Evolutionary conservation across 2,329 filamentous ascomycete genomes (phyloP).

Genomic region (Clarireedia monteithiana): DNA sequence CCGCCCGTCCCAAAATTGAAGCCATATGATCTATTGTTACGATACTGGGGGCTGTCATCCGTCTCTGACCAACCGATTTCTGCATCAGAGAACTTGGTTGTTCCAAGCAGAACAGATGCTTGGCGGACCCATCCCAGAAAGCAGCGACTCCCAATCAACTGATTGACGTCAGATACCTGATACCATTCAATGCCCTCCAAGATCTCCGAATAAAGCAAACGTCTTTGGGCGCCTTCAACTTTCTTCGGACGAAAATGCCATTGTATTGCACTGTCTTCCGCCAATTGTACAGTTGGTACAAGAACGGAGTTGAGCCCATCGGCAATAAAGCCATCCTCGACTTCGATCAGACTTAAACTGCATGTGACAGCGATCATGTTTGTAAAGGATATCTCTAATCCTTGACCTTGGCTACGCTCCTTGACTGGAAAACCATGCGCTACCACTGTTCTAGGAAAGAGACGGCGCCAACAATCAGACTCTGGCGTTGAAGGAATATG

Average conservation of each 20-base stretch:
- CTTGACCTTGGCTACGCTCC: neutral
- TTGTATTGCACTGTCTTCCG: constrained; percentile 9
- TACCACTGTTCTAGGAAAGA: constrained; percentile 3
- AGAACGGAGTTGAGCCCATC: constrained; percentile 8
- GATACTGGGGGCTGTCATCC: too few species aligned
- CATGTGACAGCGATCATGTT: neutral
- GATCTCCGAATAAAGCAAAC: too few species aligned
- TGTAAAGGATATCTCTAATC: constrained; percentile 11
- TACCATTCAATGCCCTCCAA: too few species aligned
- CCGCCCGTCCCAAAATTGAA: too few species aligned
- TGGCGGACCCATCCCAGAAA: too few species aligned
- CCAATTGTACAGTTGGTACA: constrained; percentile 4
- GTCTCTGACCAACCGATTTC: too few species aligned
- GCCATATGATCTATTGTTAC: too few species aligned
- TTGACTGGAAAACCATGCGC: constrained; percentile 1
- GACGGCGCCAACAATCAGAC: constrained; percentile 3
- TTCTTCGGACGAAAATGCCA: constrained; percentile 8
- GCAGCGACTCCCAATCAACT: too few species aligned
- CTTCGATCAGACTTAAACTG: constrained; percentile 5
- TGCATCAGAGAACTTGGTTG: too few species aligned
- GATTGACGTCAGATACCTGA: too few species aligned
- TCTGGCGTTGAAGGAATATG: neutral
- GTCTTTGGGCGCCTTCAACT: too few species aligned
- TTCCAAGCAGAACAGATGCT: too few species aligned
- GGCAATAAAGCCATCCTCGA: constrained; percentile 5